phyloP scores from a whole-genome alignment of 257 asterid species.

The Echium plantagineum region DNA sequence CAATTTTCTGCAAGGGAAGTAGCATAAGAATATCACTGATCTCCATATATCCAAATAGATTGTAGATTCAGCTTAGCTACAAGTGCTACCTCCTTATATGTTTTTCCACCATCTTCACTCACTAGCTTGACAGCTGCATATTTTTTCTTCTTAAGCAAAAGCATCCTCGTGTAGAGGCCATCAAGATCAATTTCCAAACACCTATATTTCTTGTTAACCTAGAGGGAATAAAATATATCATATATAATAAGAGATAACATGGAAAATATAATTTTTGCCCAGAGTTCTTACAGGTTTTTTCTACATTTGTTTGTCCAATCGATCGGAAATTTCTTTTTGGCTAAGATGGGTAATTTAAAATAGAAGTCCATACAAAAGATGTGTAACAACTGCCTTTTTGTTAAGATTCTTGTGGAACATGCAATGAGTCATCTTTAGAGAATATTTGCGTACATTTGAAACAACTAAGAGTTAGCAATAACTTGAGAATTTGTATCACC shows the following conservation, averaged over 20 bases:
- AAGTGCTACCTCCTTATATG: conserved; percentile 73
- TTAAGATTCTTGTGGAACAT: too few relatives aligned
- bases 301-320: not conserved
- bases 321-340: not conserved
- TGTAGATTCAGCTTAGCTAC: conserved; percentile 9
- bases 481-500: too few relatives aligned
- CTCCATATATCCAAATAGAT: conserved; percentile 1
- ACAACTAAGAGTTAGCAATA: not conserved
- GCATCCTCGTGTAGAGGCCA: conserved; percentile 93
- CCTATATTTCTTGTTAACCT: conserved; percentile 95
- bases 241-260: conserved; percentile 9
- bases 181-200: conserved; percentile 97
- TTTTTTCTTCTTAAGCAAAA: conserved; percentile 94
- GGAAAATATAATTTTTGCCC: not conserved
- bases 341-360: not conserved
- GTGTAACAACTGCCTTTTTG: not conserved
- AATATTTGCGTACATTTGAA: too few relatives aligned
- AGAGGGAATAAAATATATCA: conserved; percentile 9
- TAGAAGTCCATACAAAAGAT: too few relatives aligned
- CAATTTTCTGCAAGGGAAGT: conserved; percentile 49
- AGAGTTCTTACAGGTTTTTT: not conserved
- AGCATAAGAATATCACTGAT: not conserved
- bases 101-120: conserved; percentile 61
- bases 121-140: conserved; percentile 94
- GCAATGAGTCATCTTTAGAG: not conserved